These are phyloP conservation scores for Candida sithepensis DNA, from an alignment of 805 yeast species.

Conservation along the genomic window DNA sequence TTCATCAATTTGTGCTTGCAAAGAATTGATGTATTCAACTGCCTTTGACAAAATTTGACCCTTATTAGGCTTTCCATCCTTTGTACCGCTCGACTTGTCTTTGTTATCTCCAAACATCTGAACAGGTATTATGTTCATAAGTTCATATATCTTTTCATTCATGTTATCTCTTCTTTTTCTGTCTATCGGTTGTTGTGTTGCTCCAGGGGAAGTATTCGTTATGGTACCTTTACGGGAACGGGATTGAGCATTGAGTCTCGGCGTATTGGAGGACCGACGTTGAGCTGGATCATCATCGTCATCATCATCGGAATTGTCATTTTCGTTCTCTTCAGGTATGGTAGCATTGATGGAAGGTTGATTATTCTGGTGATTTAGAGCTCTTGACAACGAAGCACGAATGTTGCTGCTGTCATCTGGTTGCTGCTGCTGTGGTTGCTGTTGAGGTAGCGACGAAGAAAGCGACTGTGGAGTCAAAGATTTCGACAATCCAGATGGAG, in stretches of 20 bases:
- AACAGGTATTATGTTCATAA: constrained; percentile 30
- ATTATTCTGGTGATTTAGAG: constrained; percentile 10
- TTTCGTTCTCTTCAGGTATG: constrained; percentile 17
- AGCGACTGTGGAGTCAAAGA: not conserved
- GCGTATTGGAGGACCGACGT: not conserved
- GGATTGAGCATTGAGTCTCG: not conserved
- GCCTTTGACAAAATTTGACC: constrained; percentile 77
- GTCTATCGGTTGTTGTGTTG: constrained; percentile 30
- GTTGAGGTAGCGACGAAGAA: not conserved
- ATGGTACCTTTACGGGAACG: constrained; percentile 17
- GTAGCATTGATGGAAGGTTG: constrained; percentile 5
- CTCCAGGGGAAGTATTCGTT: constrained; percentile 9
- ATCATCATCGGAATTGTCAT: constrained; percentile 9
- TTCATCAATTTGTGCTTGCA: constrained; percentile 73
- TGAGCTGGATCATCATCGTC: constrained; percentile 1
- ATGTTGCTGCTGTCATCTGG: constrained; percentile 9
- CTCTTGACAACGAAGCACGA: constrained; percentile 21
- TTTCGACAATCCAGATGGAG: not conserved
- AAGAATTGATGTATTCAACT: constrained; percentile 63
- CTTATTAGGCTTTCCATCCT: constrained; percentile 81
- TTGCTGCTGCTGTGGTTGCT: constrained; percentile 3
- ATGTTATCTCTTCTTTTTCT: constrained; percentile 53
- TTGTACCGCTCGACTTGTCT: constrained; percentile 61
- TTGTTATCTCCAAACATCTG: constrained; percentile 38
- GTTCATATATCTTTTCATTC: constrained; percentile 55